phyloP scores from a whole-genome alignment of 371 early-diverging fungal species.

The Apophysomyces elegans region DNA sequence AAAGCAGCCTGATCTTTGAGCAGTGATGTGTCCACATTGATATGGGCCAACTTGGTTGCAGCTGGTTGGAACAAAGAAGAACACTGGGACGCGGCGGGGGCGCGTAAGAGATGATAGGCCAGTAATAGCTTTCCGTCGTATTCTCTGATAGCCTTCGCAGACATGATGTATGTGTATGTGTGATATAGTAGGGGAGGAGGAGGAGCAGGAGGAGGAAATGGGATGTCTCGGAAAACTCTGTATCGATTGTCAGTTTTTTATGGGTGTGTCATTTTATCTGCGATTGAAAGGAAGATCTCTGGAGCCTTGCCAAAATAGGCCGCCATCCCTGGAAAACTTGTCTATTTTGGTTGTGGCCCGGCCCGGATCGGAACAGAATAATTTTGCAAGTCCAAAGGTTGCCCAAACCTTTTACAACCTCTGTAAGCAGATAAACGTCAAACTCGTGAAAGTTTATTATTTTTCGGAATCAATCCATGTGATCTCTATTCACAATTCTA shows the following conservation, averaged over 20 bases:
- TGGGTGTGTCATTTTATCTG: background rate
- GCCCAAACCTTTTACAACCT: too few relatives aligned
- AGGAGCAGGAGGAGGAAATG: background rate
- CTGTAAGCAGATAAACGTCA: too few relatives aligned
- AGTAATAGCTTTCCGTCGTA: slow-evolving; percentile 96
- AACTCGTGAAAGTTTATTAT: too few relatives aligned
- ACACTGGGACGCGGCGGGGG: slow-evolving; percentile 59
- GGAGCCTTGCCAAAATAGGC: slow-evolving; percentile 6
- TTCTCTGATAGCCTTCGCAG: slow-evolving; percentile 96
- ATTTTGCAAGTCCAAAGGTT: too few relatives aligned
- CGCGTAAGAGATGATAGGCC: slow-evolving; percentile 83
- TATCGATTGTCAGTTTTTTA: background rate
- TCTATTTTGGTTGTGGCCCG: slow-evolving; percentile 5
- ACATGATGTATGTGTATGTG: slow-evolving; percentile 64
- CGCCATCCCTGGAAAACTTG: background rate
- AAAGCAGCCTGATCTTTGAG: slow-evolving; percentile 48
- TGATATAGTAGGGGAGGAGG: too few relatives aligned
- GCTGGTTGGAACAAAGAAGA: slow-evolving; percentile 71
- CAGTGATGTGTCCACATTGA: slow-evolving; percentile 73
- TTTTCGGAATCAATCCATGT: too few relatives aligned
- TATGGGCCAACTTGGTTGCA: slow-evolving; percentile 78
- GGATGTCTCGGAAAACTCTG: slow-evolving; percentile 5
- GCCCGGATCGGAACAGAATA: slow-evolving; percentile 5
- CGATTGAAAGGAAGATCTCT: slow-evolving; percentile 6
- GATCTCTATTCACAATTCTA: too few relatives aligned